These are phyloP conservation scores for Tylopilus plumbeoviolaceoides DNA, from an alignment of 768 basidiomycete genomes.

Conservation along the genomic window DNA sequence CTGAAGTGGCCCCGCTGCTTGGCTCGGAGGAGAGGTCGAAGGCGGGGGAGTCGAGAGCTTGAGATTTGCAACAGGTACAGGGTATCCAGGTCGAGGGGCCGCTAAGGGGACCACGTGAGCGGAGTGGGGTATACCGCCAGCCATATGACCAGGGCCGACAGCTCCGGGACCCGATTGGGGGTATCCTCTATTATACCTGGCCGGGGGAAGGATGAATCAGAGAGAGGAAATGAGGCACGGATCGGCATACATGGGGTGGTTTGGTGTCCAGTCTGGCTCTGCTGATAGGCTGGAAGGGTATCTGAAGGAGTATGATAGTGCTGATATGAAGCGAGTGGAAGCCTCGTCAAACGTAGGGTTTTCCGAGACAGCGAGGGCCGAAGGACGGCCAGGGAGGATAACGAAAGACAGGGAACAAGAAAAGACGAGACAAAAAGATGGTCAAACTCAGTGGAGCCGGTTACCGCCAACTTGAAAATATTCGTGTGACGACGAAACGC, in stretches of 20 bases:
- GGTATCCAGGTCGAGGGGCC: conserved; percentile 71
- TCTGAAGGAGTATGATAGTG: conserved; percentile 7
- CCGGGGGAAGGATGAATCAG: conserved; percentile 3
- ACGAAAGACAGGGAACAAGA: background rate
- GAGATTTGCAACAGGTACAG: conserved; percentile 63
- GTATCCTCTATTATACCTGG: conserved; percentile 59
- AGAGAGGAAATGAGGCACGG: conserved; percentile 4
- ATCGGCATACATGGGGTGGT: conserved; percentile 62
- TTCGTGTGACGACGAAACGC: conserved; percentile 11
- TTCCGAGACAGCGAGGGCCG: conserved; percentile 22
- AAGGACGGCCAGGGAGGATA: conserved; percentile 5
- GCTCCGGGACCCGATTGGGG: conserved; percentile 54
- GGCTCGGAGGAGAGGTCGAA: conserved; percentile 32
- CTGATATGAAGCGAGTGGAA: conserved; percentile 29
- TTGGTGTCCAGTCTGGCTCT: conserved; percentile 48
- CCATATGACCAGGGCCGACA: conserved; percentile 46
- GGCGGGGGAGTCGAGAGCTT: conserved; percentile 51
- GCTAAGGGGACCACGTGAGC: conserved; percentile 45
- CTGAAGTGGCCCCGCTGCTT: conserved; percentile 20
- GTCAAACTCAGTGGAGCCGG: conserved; percentile 7
- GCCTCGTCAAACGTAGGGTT: conserved; percentile 18
- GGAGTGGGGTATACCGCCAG: conserved; percentile 31
- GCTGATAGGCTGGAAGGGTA: conserved; percentile 34
- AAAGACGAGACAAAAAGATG: conserved; percentile 1
- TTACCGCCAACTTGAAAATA: conserved; percentile 10